Percentiles rank a stretch among this genome's conserved stretches.
Conservation (phyloP, 768 basidiomycete species). For the Austroboletus eburneus region DNA sequence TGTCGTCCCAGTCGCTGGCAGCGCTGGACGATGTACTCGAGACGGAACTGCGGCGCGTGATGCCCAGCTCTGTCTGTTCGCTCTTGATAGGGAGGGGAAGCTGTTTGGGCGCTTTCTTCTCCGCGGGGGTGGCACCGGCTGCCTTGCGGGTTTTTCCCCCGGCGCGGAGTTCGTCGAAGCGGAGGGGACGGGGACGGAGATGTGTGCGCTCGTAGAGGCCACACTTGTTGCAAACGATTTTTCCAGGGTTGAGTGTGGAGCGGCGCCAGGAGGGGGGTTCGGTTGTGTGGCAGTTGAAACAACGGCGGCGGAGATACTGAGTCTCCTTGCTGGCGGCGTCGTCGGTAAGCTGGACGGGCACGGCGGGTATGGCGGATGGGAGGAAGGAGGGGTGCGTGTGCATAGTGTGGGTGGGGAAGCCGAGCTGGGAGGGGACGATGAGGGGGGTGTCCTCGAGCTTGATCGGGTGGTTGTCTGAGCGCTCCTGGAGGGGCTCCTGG, state of each 20-base stretch:
- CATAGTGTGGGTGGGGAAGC: conserved; percentile 28
- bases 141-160: conserved; percentile 78
- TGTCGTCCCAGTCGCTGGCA: conserved; percentile 78
- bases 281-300: conserved; percentile 90
- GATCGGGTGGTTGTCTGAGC: conserved; percentile 36
- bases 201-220: conserved; percentile 90
- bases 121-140: conserved; percentile 14
- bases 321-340: conserved; percentile 90
- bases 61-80: conserved; percentile 51
- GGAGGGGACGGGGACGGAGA: conserved; percentile 72
- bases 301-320: conserved; percentile 81
- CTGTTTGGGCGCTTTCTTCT: conserved; percentile 31
- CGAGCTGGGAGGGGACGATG: conserved; percentile 58
- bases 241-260: conserved; percentile 83
- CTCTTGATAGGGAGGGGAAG: conserved; percentile 50
- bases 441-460: conserved; percentile 64
- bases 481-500: conserved; percentile 35
- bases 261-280: conserved; percentile 88
- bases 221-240: conserved; percentile 94
- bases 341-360: conserved; percentile 84
- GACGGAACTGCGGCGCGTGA: conserved; percentile 58
- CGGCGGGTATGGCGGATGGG: conserved; percentile 30
- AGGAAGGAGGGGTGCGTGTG: conserved; percentile 39
- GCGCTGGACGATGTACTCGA: conserved; percentile 51
- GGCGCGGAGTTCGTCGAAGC: conserved; percentile 83